These are phyloP conservation scores for Triticum turgidum DNA, from an alignment of 176 grass and related monocot genomes.

Conservation along the genomic window DNA sequence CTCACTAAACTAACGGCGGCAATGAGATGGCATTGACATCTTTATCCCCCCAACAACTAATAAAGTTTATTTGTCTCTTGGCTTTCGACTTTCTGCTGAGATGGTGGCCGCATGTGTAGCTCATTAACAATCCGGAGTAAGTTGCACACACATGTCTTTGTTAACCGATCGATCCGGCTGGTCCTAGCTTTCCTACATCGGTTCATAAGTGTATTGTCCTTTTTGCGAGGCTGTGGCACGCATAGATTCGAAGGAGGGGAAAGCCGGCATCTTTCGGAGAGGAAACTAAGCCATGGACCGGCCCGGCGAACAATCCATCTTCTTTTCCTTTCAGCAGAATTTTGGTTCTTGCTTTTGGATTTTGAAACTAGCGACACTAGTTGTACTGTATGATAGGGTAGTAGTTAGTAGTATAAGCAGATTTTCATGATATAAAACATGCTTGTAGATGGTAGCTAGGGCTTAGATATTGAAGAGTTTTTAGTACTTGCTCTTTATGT, in stretches of 20 bases:
- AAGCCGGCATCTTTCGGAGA: slow-evolving; percentile 29
- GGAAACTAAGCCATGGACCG: slow-evolving; percentile 38
- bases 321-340: slow-evolving; percentile 37
- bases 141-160: slow-evolving; percentile 44
- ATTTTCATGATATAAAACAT: slow-evolving; percentile 22
- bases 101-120: slow-evolving; percentile 61
- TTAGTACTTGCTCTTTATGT: not conserved
- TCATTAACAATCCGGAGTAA: slow-evolving; percentile 38
- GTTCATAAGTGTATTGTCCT: slow-evolving; percentile 35
- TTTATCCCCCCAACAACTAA: slow-evolving; percentile 4
- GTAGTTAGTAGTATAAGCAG: slow-evolving; percentile 4
- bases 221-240: slow-evolving; percentile 41
- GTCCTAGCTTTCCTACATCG: slow-evolving; percentile 30
- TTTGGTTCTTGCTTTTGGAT: slow-evolving; percentile 30
- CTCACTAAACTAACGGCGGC: slow-evolving; percentile 28
- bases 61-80: slow-evolving; percentile 43
- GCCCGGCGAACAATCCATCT: slow-evolving; percentile 30
- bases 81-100: slow-evolving; percentile 59
- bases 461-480: not conserved
- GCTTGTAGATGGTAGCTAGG: not conserved
- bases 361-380: slow-evolving; percentile 3
- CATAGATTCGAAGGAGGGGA: slow-evolving; percentile 39
- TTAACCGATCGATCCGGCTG: slow-evolving; percentile 20
- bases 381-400: not conserved
- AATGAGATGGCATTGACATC: slow-evolving; percentile 55